Evolutionary conservation across 208 protist genomes (phyloP).

Genomic region (Crithidia acanthocephali): DNA sequence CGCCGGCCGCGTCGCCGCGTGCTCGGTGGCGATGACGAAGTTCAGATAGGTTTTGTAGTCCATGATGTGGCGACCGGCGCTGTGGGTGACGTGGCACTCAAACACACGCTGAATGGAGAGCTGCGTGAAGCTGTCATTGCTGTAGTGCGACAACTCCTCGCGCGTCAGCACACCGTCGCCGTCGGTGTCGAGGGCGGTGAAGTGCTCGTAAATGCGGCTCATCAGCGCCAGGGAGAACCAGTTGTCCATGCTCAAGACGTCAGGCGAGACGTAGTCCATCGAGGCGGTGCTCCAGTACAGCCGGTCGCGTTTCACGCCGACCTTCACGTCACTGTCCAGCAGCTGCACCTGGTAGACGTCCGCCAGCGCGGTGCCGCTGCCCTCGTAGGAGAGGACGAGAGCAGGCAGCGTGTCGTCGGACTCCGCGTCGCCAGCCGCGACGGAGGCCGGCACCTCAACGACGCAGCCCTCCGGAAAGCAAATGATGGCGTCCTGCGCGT

Average conservation of each 20-base stretch:
- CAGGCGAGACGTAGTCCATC: slow-evolving; percentile 60
- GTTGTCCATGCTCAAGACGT: slow-evolving; percentile 83
- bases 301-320: slow-evolving; percentile 53
- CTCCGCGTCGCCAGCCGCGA: slow-evolving; percentile 35
- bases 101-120: slow-evolving; percentile 88
- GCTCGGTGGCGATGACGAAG: slow-evolving; percentile 93
- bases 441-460: slow-evolving; percentile 70
- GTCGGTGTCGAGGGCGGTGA: slow-evolving; percentile 82
- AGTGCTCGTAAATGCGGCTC: slow-evolving; percentile 90
- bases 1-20: slow-evolving; percentile 77
- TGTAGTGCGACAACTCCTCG: slow-evolving; percentile 84
- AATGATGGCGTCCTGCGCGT: slow-evolving; percentile 72
- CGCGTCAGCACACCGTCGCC: slow-evolving; percentile 84
- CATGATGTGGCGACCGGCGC: slow-evolving; percentile 76
- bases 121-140: slow-evolving; percentile 81
- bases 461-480: slow-evolving; percentile 69
- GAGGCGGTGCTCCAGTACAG: slow-evolving; percentile 84
- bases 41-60: slow-evolving; percentile 94
- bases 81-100: slow-evolving; percentile 88
- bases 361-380: slow-evolving; percentile 51
- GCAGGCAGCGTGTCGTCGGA: slow-evolving; percentile 76
- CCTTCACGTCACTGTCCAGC: slow-evolving; percentile 30
- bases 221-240: slow-evolving; percentile 91
- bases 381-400: slow-evolving; percentile 63
- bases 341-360: slow-evolving; percentile 80